Percentiles rank a stretch among this genome's conserved stretches.
Conservation (phyloP, 805 yeast genomes). For the Lipomyces chichibuensis region DNA sequence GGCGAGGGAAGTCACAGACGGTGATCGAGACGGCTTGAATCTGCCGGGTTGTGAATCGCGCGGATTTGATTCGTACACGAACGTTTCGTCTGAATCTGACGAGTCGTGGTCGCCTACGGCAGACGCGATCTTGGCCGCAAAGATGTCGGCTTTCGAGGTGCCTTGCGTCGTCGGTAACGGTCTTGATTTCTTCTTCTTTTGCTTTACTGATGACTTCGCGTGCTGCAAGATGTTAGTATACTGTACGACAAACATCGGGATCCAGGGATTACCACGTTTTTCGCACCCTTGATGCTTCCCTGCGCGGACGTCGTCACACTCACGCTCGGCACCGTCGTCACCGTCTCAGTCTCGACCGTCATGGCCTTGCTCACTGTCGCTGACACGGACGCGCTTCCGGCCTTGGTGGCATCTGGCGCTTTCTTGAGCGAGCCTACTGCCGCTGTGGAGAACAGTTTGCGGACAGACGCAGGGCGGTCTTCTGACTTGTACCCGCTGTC, state of each 20-base stretch:
- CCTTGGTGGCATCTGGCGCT: neutral
- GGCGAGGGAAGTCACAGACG: constrained; percentile 19
- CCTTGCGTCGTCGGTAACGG: constrained; percentile 18
- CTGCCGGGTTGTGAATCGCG: constrained; percentile 20
- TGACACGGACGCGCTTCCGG: neutral
- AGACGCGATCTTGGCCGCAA: constrained; percentile 91
- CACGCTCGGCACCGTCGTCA: constrained; percentile 52
- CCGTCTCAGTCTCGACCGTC: constrained; percentile 67
- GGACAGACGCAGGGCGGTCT: constrained; percentile 27
- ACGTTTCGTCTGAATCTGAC: constrained; percentile 90
- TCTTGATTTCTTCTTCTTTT: constrained; percentile 27
- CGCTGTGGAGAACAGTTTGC: constrained; percentile 11
- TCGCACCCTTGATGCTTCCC: constrained; percentile 29
- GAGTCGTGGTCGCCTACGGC: constrained; percentile 90
- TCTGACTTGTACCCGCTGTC: constrained; percentile 31
- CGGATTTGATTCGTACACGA: constrained; percentile 77
- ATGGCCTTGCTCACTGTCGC: constrained; percentile 39
- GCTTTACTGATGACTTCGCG: constrained; percentile 20
- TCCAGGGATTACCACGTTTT: constrained; percentile 19
- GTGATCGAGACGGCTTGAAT: constrained; percentile 22
- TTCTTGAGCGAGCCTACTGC: constrained; percentile 25
- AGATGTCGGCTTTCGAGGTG: constrained; percentile 79
- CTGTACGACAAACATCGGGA: neutral
- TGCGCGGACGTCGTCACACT: constrained; percentile 36
- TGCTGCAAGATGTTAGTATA: neutral